These are phyloP conservation scores for Aspergillus awamori DNA, from an alignment of 2,329 filamentous ascomycete species.

Conservation along the genomic window DNA sequence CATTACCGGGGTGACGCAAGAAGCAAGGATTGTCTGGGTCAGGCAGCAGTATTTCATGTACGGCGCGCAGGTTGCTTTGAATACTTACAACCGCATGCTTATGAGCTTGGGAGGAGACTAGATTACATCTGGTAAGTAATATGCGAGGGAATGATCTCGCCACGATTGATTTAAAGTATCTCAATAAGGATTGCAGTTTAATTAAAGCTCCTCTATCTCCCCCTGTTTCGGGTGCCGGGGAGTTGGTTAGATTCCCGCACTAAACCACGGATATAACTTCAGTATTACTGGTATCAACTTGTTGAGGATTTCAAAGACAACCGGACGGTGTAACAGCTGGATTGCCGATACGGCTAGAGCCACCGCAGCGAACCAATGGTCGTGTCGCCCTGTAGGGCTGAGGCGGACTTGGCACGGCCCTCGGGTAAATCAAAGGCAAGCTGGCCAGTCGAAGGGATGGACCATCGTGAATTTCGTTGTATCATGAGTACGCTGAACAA, in stretches of 20 bases:
- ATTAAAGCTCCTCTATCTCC: no score
- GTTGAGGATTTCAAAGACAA: no score
- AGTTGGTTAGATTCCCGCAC: no score
- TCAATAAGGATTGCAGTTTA: no score
- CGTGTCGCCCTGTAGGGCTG: constrained; percentile 34
- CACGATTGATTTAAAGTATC: no score
- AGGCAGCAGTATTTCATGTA: constrained; percentile 11
- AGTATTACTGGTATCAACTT: no score
- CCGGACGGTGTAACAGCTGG: no score
- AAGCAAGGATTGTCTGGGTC: constrained; percentile 9
- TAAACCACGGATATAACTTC: no score
- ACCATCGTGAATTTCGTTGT: not conserved
- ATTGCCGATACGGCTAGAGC: not conserved
- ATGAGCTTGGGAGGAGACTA: not conserved
- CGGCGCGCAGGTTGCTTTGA: not conserved
- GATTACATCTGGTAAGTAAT: not conserved
- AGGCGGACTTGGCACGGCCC: constrained; percentile 29
- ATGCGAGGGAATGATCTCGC: not conserved
- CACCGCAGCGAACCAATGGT: constrained; percentile 11
- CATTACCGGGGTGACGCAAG: not conserved
- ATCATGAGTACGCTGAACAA: not conserved
- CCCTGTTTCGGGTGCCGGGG: no score
- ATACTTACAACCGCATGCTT: not conserved
- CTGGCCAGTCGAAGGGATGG: not conserved
- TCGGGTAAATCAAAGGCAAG: not conserved